Evolutionary conservation across 345 rosid species (phyloP).

Genomic region (Moricandia moricandioides): DNA sequence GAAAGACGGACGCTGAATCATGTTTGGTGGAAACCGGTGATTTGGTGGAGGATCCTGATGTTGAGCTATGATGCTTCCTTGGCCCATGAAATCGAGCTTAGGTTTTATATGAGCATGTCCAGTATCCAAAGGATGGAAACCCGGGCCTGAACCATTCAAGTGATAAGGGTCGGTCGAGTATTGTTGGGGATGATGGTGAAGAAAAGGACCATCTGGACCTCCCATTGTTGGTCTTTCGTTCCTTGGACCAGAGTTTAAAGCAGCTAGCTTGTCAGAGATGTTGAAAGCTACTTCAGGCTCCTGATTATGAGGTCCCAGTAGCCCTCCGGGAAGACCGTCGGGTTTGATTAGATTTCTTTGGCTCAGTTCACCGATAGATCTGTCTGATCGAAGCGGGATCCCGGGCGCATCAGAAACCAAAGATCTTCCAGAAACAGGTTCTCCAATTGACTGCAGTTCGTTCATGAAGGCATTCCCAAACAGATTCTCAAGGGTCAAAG

Average conservation of each 20-base stretch:
- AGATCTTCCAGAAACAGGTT: conserved; percentile 46
- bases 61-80: conserved; percentile 45
- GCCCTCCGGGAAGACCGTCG: conserved; percentile 47
- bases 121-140: conserved; percentile 56
- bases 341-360: conserved; percentile 48
- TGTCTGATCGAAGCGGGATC: conserved; percentile 37
- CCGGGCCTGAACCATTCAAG: conserved; percentile 54
- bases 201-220: conserved; percentile 53
- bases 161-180: conserved; percentile 49
- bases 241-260: conserved; percentile 54
- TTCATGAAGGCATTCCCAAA: conserved; percentile 96
- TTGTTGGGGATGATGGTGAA: conserved; percentile 50
- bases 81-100: conserved; percentile 57
- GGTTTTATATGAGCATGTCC: conserved; percentile 56
- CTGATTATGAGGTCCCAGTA: conserved; percentile 46
- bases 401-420: conserved; percentile 46
- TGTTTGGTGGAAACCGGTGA: conserved; percentile 55
- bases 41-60: conserved; percentile 52
- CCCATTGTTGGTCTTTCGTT: conserved; percentile 50
- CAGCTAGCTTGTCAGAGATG: conserved; percentile 61
- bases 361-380: conserved; percentile 32
- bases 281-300: conserved; percentile 50
- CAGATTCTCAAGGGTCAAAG: conserved; percentile 84
- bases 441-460: conserved; percentile 79
- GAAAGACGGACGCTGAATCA: conserved; percentile 64